These are phyloP conservation scores for Paraconiothyrium sp. DNA, from an alignment of 2,329 filamentous ascomycete genomes.

Conservation along the genomic window DNA sequence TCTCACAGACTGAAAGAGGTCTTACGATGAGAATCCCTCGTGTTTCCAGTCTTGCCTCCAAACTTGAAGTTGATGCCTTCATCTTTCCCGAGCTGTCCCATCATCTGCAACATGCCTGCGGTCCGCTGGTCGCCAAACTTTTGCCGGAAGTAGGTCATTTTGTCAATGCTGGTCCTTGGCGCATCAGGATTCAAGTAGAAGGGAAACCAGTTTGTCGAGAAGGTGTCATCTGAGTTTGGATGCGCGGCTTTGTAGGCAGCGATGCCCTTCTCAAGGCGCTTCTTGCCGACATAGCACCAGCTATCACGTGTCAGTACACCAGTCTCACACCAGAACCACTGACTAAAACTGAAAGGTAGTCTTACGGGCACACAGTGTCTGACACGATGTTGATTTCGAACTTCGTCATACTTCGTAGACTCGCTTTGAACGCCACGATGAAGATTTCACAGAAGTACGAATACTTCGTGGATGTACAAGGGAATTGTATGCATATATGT, in stretches of 20 bases:
- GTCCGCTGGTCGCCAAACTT: constrained; percentile 73
- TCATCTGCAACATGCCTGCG: constrained; percentile 65
- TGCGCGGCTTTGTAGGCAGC: constrained; percentile 69
- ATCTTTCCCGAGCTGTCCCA: constrained; percentile 66
- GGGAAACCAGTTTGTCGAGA: constrained; percentile 77
- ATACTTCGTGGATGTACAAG: background rate
- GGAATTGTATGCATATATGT: background rate
- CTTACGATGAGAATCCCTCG: constrained; percentile 77
- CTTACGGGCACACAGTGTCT: constrained; percentile 81
- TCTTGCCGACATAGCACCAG: constrained; percentile 79
- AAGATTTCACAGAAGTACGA: constrained; percentile 10
- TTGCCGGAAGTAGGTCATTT: constrained; percentile 65
- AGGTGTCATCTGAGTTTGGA: constrained; percentile 70
- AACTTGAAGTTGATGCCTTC: constrained; percentile 80
- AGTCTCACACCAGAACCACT: background rate
- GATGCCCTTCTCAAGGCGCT: constrained; percentile 78
- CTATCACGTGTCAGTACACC: constrained; percentile 24
- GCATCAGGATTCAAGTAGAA: constrained; percentile 80
- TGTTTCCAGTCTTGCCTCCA: constrained; percentile 76
- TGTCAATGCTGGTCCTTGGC: constrained; percentile 62
- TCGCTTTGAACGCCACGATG: constrained; percentile 48
- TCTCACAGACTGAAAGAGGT: constrained; percentile 45
- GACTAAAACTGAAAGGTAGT: constrained; percentile 10
- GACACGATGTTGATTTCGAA: constrained; percentile 78
- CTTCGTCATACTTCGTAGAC: constrained; percentile 55